Evolutionary conservation across 805 yeast species (phyloP).

Genomic region (Blastobotrys chiropterorum): DNA sequence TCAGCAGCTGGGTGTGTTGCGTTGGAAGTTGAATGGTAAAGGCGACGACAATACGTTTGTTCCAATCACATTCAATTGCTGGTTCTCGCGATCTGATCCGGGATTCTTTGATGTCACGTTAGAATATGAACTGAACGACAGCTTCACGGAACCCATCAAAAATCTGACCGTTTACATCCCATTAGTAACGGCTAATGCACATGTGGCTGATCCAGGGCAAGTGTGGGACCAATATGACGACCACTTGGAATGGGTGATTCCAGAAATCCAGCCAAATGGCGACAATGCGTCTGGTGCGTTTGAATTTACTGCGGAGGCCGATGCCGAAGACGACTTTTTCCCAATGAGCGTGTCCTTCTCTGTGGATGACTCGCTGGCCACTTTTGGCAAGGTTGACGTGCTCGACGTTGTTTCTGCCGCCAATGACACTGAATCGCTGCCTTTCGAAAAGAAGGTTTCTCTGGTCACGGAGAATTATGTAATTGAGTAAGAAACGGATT

Average conservation of each 20-base stretch:
- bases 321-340: constrained; percentile 77
- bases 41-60: constrained; percentile 50
- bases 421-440: constrained; percentile 51
- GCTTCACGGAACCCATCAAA: constrained; percentile 42
- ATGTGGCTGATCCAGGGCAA: constrained; percentile 32
- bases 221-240: constrained; percentile 53
- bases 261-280: constrained; percentile 42
- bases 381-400: constrained; percentile 63
- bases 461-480: constrained; percentile 34
- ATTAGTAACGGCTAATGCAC: constrained; percentile 50
- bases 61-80: constrained; percentile 74
- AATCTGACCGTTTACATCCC: constrained; percentile 61
- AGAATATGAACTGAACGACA: constrained; percentile 71
- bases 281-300: constrained; percentile 60
- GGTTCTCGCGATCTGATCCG: constrained; percentile 66
- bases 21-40: constrained; percentile 78
- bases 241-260: constrained; percentile 64
- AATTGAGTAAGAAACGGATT: constrained; percentile 19
- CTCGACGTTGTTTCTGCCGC: constrained; percentile 47
- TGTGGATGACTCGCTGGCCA: constrained; percentile 33
- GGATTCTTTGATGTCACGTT: constrained; percentile 68
- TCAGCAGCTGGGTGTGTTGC: constrained; percentile 81
- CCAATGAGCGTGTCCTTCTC: constrained; percentile 74
- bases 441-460: constrained; percentile 53
- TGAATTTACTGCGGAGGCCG: constrained; percentile 70